Evolutionary conservation across 768 basidiomycete genomes (phyloP).

Genomic region (Russula vinacea): DNA sequence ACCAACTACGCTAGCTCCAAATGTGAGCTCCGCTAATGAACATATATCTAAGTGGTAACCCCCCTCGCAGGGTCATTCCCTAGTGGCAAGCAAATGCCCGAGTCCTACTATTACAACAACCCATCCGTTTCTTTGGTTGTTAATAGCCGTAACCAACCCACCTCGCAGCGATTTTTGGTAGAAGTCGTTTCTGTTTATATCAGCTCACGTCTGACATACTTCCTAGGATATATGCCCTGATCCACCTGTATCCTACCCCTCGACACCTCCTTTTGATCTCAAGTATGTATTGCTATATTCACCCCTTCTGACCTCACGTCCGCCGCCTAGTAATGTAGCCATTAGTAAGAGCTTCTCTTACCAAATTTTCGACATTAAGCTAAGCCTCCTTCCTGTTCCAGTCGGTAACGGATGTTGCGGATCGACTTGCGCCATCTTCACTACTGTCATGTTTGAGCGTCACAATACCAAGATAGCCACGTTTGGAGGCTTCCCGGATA

Average conservation of each 20-base stretch:
- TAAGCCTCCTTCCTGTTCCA: neutral
- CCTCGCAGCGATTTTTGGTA: conserved; percentile 39
- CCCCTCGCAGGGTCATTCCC: conserved; percentile 34
- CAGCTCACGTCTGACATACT: neutral
- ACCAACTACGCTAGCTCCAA: conserved; percentile 52
- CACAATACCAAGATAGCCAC: conserved; percentile 48
- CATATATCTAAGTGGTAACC: neutral
- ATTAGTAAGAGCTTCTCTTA: conserved; percentile 8
- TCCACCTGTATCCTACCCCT: conserved; percentile 6
- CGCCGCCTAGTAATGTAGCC: conserved; percentile 14
- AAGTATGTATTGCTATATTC: conserved; percentile 11
- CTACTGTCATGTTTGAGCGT: conserved; percentile 51
- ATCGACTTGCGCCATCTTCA: conserved; percentile 57
- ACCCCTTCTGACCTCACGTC: neutral
- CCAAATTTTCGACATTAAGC: neutral
- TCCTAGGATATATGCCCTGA: conserved; percentile 40
- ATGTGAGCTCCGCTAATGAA: conserved; percentile 39
- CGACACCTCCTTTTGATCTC: conserved; percentile 23
- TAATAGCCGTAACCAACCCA: conserved; percentile 35
- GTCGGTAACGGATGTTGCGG: conserved; percentile 40
- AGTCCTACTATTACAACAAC: conserved; percentile 35
- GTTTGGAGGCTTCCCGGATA: conserved; percentile 51
- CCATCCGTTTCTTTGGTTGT: conserved; percentile 34
- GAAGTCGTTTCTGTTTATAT: conserved; percentile 9
- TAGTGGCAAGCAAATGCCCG: conserved; percentile 35